Conservation (phyloP, 345 rosid species). For the Eucalyptus marginata region DNA sequence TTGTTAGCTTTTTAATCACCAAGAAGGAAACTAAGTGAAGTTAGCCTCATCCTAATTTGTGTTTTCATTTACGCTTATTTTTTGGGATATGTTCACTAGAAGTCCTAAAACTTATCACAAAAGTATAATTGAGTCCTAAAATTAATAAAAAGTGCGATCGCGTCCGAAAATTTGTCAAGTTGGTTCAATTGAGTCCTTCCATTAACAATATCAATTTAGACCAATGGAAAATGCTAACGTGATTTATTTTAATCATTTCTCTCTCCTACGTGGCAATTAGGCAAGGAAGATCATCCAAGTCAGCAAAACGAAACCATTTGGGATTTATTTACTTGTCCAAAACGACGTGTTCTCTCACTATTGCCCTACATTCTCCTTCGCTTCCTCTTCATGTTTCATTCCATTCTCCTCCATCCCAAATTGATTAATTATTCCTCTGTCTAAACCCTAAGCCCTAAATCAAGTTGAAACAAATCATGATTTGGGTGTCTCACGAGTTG, state of each 20-base stretch:
- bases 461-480: not conserved
- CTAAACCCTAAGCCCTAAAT: not conserved
- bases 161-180: not conserved
- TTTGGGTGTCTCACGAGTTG: not conserved
- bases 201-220: too few relatives aligned
- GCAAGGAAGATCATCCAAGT: not conserved
- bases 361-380: not conserved
- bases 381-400: not conserved
- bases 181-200: not conserved
- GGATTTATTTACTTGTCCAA: not conserved
- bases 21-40: not conserved
- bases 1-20: not conserved
- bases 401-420: not conserved
- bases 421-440: too few relatives aligned
- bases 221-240: not conserved
- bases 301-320: not conserved
- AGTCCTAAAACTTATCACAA: not conserved
- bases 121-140: too few relatives aligned
- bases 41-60: not conserved
- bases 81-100: too few relatives aligned
- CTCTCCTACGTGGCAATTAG: not conserved
- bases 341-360: rapidly evolving
- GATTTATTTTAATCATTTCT: too few relatives aligned
- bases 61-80: too few relatives aligned
- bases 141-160: too few relatives aligned